A percentile compares a stretch with the other conserved stretches of the same genome.
Conservation (phyloP, 2,329 filamentous ascomycete species). For the Leptosphaerulina australis region DNA sequence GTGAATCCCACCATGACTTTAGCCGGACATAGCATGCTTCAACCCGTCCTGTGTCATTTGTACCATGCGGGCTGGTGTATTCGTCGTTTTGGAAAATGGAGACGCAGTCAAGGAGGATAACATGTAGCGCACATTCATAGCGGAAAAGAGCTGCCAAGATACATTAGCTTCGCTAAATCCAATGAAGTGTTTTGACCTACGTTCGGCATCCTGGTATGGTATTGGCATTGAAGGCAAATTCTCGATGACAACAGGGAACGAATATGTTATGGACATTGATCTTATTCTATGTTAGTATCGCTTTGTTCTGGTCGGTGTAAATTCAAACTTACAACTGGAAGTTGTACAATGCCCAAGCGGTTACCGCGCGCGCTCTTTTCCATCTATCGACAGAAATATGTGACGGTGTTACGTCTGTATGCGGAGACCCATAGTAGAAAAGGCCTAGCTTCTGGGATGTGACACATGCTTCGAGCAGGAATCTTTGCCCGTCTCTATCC, state of each 20-base stretch:
- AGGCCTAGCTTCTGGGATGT: slow-evolving; percentile 34
- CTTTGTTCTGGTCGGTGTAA: no score
- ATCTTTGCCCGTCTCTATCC: slow-evolving; percentile 38
- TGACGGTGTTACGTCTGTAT: slow-evolving; percentile 13
- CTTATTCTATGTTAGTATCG: slow-evolving; percentile 20
- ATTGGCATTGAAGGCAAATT: slow-evolving; percentile 31
- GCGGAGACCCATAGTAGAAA: slow-evolving; percentile 23
- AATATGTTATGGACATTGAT: slow-evolving; percentile 37
- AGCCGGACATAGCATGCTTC: slow-evolving; percentile 32
- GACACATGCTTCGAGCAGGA: slow-evolving; percentile 35
- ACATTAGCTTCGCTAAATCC: slow-evolving; percentile 1
- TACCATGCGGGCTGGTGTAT: slow-evolving; percentile 1
- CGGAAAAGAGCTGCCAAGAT: slow-evolving; percentile 31
- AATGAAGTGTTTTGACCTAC: slow-evolving; percentile 12
- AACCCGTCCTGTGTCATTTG: slow-evolving; percentile 23
- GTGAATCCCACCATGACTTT: slow-evolving; percentile 32
- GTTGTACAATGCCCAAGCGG: slow-evolving; percentile 42
- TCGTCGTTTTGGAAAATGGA: slow-evolving; percentile 22
- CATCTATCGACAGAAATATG: slow-evolving; percentile 27
- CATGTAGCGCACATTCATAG: slow-evolving; percentile 34
- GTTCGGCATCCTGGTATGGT: slow-evolving; percentile 32
- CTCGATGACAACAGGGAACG: slow-evolving; percentile 30
- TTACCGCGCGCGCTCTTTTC: slow-evolving; percentile 31
- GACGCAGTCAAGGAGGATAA: slow-evolving; percentile 34
- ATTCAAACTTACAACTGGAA: slow-evolving; percentile 38